These are phyloP conservation scores for Cladosporium sp. DNA, from an alignment of 2,329 filamentous ascomycete species.

Conservation along the genomic window DNA sequence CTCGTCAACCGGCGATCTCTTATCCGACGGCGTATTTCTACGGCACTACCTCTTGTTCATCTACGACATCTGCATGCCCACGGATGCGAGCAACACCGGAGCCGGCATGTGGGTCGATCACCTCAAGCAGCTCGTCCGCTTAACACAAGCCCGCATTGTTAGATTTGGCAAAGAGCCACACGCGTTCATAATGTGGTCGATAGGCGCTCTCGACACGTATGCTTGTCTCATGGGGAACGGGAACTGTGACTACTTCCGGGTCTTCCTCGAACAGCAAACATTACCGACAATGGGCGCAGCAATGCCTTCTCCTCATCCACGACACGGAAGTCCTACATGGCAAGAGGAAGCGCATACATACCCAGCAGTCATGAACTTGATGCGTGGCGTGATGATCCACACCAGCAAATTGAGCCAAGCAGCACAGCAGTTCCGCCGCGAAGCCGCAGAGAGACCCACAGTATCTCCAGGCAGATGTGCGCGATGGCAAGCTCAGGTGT, in stretches of 20 bases:
- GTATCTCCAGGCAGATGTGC: conserved; percentile 21
- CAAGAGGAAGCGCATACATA: conserved; percentile 21
- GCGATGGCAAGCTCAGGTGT: conserved; percentile 24
- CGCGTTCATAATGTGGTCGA: conserved; percentile 51
- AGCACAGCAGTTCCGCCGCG: conserved; percentile 37
- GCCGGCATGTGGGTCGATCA: conserved; percentile 53
- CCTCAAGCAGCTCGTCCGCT: conserved; percentile 44
- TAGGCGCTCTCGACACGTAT: conserved; percentile 53
- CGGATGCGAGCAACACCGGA: conserved; percentile 30
- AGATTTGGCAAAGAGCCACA: conserved; percentile 37
- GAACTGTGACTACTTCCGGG: conserved; percentile 47
- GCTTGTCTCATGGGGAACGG: conserved; percentile 51
- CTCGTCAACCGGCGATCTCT: conserved; percentile 47
- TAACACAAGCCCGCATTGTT: conserved; percentile 25
- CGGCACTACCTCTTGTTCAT: conserved; percentile 55
- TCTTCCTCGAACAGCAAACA: conserved; percentile 45
- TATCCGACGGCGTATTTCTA: conserved; percentile 53
- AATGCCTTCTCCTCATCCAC: not conserved
- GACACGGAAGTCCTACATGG: not conserved
- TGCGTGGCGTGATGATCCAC: conserved; percentile 43
- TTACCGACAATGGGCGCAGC: conserved; percentile 36
- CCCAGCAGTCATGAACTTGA: conserved; percentile 41
- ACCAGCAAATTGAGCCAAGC: conserved; percentile 43
- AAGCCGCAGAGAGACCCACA: conserved; percentile 21
- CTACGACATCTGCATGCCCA: conserved; percentile 47